A percentile compares a stretch with the other conserved stretches of the same genome.
phyloP scores from a whole-genome alignment of 352 stramenopile species.

The Globisporangium irregulare region DNA sequence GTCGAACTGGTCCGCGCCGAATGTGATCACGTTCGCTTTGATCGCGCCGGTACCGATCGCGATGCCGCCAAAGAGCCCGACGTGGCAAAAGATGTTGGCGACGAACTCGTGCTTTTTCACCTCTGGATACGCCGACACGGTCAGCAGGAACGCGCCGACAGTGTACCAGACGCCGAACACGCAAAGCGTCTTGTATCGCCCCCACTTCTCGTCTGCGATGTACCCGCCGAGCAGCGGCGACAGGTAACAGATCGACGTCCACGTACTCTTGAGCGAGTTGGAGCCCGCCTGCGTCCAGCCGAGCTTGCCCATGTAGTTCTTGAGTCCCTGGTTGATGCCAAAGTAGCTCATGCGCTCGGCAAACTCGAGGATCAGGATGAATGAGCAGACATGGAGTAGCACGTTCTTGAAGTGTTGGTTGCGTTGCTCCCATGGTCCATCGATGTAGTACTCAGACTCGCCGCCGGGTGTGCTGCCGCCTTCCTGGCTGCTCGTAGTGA shows the following conservation, averaged over 20 bases:
- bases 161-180: slow-evolving; percentile 84
- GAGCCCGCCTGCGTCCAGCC: slow-evolving; percentile 75
- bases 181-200: slow-evolving; percentile 78
- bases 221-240: slow-evolving; percentile 81
- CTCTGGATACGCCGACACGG: slow-evolving; percentile 56
- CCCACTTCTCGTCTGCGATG: slow-evolving; percentile 85
- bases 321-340: slow-evolving; percentile 84
- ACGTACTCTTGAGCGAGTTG: slow-evolving; percentile 87
- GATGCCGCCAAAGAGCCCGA: slow-evolving; percentile 74
- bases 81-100: slow-evolving; percentile 66
- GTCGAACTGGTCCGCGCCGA: slow-evolving; percentile 86
- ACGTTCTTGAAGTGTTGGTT: slow-evolving; percentile 81
- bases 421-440: slow-evolving; percentile 75
- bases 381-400: slow-evolving; percentile 79
- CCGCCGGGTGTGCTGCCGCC: slow-evolving; percentile 38
- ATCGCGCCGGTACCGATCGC: slow-evolving; percentile 80
- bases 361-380: slow-evolving; percentile 87
- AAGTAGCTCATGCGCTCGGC: slow-evolving; percentile 85
- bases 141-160: slow-evolving; percentile 62
- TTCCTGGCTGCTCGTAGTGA: slow-evolving; percentile 34
- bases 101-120: slow-evolving; percentile 45
- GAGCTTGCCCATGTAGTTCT: slow-evolving; percentile 84
- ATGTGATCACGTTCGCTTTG: slow-evolving; percentile 87
- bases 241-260: slow-evolving; percentile 86
- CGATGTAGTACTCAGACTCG: slow-evolving; percentile 68